Conservation (phyloP, 179 eudicot genomes). For the Silene vulgaris region DNA sequence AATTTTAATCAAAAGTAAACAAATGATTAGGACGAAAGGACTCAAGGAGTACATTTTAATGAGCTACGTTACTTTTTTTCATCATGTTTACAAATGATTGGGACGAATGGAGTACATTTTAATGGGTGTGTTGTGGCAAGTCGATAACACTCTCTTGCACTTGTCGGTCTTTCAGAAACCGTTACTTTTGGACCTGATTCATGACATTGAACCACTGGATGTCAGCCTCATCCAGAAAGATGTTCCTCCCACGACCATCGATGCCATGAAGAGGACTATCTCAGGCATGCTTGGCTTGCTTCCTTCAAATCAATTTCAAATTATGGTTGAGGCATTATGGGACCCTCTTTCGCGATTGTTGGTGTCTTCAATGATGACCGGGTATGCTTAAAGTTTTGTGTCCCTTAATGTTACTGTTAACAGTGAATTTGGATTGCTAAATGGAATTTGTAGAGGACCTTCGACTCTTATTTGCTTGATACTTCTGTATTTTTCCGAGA, state of each 20-base stretch:
- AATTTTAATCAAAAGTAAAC: neutral
- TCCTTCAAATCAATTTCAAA: conserved; percentile 90
- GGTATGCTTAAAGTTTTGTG: conserved; percentile 40
- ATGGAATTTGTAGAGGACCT: neutral
- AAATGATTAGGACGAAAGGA: neutral
- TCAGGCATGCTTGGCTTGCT: conserved; percentile 93
- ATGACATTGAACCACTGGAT: conserved; percentile 94
- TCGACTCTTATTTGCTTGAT: neutral
- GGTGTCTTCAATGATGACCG: conserved; percentile 91
- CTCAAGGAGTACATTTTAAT: neutral
- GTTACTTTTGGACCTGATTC: conserved; percentile 61
- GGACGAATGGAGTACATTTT: neutral
- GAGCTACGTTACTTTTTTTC: neutral
- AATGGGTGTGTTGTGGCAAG: neutral
- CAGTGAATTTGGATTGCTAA: neutral
- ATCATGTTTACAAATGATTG: neutral
- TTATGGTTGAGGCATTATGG: conserved; percentile 79
- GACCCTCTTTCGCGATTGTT: conserved; percentile 82
- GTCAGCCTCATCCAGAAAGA: conserved; percentile 89
- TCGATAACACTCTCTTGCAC: conserved; percentile 6
- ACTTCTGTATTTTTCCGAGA: neutral
- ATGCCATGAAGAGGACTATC: conserved; percentile 97
- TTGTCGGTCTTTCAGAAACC: conserved; percentile 50
- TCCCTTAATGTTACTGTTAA: neutral
- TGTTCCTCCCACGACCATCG: conserved; percentile 74